Evolutionary conservation across 139 green algal species (phyloP), one percentile per base, ranked within the genome.

Genomic region (Chlorella sp.): DNA sequence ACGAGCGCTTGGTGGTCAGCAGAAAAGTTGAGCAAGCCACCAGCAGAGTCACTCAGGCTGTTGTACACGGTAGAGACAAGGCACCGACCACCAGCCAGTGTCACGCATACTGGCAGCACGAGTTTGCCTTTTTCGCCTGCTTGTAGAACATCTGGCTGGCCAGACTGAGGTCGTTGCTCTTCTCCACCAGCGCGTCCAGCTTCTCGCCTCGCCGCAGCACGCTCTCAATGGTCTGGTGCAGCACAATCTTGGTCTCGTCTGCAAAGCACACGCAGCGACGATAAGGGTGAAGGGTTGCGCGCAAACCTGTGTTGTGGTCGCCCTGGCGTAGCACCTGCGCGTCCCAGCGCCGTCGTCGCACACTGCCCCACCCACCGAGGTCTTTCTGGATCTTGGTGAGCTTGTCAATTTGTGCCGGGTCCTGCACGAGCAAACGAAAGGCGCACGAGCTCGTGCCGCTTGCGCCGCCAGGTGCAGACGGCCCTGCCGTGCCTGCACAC

Each of bases 91-190:
- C n/a, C n/a, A n/a, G 42, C 42, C 42, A 10, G 10, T 24, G 42
- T 88, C 59, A 97, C 88, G 93, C 94, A 34, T 93, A 83, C 22
- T 74, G 86, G 77, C 92, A 97, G 80, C 92, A 97, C 2, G 80
- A 85, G 82, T 97, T 97, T 26, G 90, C 90, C 74, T 93, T 94
- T 62, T 77, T 75, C 1, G 90, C 91, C 74, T 95, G 90, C 79
- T 96, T 96, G 84, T 97, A 97, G 64, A 97, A 97, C 84, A 99
- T 93, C 80, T 99, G 96, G 59, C 90, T 97, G 35, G 96, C 96
- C 78, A 99, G 84, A 70, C 78, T 91, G 0, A 99, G 88, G 77
- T 99, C 96, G 17, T 86, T 90, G 62, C 79, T 92, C 88, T 98
- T 98, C 72, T 97, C 93, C 32, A 99, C 96, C 49, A 99, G 82